Evolutionary conservation across 73 alveolate species (phyloP).

Genomic region (Blepharisma japonicum): DNA sequence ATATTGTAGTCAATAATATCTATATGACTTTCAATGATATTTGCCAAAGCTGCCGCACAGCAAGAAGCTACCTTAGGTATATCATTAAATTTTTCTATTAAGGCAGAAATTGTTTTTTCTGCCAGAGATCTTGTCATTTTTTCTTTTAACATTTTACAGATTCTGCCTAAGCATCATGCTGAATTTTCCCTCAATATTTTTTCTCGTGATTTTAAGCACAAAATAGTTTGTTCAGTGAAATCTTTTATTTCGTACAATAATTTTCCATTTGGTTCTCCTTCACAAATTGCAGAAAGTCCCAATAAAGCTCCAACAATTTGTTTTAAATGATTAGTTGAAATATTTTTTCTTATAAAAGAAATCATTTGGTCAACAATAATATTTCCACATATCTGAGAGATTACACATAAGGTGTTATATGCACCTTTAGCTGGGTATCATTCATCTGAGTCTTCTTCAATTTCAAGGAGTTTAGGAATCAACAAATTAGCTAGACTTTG

Average conservation of each 20-base stretch:
- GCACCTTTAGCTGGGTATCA: background rate
- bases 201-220: background rate
- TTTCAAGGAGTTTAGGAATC: conserved; percentile 30
- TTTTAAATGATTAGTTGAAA: background rate
- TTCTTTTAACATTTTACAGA: background rate
- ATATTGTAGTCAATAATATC: background rate
- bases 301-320: background rate
- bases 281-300: background rate
- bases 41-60: background rate
- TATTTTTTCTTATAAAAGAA: background rate
- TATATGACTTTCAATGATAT: background rate
- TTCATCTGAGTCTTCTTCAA: conserved; percentile 35
- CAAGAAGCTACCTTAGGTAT: background rate
- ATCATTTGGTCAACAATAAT: background rate
- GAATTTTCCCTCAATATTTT: background rate
- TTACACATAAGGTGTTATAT: background rate
- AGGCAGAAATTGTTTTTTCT: conserved; percentile 2
- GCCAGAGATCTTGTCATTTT: background rate
- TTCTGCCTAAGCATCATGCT: conserved; percentile 9
- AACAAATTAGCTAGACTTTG: conserved; percentile 31
- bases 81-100: background rate
- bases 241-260: background rate
- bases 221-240: background rate
- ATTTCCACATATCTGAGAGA: conserved; percentile 2
- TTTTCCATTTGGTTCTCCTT: background rate